Conservation (phyloP, 768 basidiomycete species). For the Cyclocybe aegerita region DNA sequence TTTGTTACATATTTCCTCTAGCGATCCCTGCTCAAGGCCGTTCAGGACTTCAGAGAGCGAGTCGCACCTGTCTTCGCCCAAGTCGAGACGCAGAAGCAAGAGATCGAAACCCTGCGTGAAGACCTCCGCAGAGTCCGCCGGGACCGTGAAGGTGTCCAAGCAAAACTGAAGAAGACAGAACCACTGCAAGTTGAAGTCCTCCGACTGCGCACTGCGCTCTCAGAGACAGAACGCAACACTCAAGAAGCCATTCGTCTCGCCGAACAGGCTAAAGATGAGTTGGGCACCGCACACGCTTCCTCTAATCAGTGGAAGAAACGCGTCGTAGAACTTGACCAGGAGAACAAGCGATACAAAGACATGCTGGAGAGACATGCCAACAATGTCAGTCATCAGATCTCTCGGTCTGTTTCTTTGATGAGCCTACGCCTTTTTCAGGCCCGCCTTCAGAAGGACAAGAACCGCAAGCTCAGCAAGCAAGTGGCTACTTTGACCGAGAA, state of each 20-base stretch:
- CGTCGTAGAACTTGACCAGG: slow-evolving; percentile 21
- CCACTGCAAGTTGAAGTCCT: slow-evolving; percentile 20
- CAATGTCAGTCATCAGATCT: slow-evolving; percentile 20
- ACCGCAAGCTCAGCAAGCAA: slow-evolving; percentile 21
- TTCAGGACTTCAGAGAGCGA: slow-evolving; percentile 39
- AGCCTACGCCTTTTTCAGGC: slow-evolving; percentile 12
- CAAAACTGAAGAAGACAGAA: slow-evolving; percentile 16
- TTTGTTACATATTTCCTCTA: neutral
- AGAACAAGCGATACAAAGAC: slow-evolving; percentile 28
- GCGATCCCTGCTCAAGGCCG: slow-evolving; percentile 34
- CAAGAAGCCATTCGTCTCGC: slow-evolving; percentile 28
- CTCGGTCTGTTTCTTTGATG: neutral
- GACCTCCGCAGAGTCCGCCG: slow-evolving; percentile 12
- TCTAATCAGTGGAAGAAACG: slow-evolving; percentile 15
- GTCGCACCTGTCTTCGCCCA: slow-evolving; percentile 37
- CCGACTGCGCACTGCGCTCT: slow-evolving; percentile 12
- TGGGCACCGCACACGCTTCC: slow-evolving; percentile 16
- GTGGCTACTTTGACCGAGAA: slow-evolving; percentile 15
- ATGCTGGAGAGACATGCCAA: slow-evolving; percentile 27
- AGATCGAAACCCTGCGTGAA: slow-evolving; percentile 22
- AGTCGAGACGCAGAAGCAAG: slow-evolving; percentile 25
- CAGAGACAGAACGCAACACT: slow-evolving; percentile 20
- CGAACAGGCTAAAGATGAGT: slow-evolving; percentile 24
- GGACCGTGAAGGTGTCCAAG: slow-evolving; percentile 13
- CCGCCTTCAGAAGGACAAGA: slow-evolving; percentile 20